Percentiles rank a stretch among this genome's conserved stretches.
Evolutionary conservation across 805 yeast species (phyloP).

Genomic region (Nakazawaea ishiwadae): DNA sequence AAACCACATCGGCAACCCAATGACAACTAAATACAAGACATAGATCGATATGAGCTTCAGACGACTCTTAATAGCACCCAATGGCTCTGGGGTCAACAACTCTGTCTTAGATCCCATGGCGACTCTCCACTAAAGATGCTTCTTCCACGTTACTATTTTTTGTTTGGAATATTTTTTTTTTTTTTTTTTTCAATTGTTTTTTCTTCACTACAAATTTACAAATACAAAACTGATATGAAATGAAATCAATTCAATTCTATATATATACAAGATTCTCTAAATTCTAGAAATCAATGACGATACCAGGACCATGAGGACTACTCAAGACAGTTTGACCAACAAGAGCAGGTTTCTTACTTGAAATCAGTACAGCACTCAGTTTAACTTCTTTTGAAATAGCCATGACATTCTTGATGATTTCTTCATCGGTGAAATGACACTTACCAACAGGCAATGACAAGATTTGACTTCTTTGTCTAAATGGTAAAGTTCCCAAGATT

Average conservation of each 20-base stretch:
- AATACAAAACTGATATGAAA: too few relatives aligned
- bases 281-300: slow-evolving; percentile 50
- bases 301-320: slow-evolving; percentile 76
- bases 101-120: too few relatives aligned
- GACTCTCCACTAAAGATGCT: too few relatives aligned
- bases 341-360: slow-evolving; percentile 61
- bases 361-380: slow-evolving; percentile 47
- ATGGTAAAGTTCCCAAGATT: slow-evolving; percentile 66
- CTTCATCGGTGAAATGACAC: slow-evolving; percentile 71
- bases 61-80: slow-evolving; percentile 14
- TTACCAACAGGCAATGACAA: slow-evolving; percentile 71
- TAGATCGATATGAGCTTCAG: slow-evolving; percentile 22
- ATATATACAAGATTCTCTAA: slow-evolving; percentile 2
- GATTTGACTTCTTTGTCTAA: slow-evolving; percentile 65
- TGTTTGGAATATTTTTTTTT: too few relatives aligned
- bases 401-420: slow-evolving; percentile 64
- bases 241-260: neutral
- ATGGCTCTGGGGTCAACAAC: slow-evolving; percentile 2
- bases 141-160: too few relatives aligned
- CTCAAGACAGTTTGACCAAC: slow-evolving; percentile 66
- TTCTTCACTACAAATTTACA: too few relatives aligned
- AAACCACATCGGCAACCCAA: slow-evolving; percentile 60
- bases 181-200: too few relatives aligned
- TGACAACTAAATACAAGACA: slow-evolving; percentile 21
- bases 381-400: slow-evolving; percentile 62